phyloP scores from a whole-genome alignment of 2,329 filamentous ascomycete species.

The Calonectria pteridis region DNA sequence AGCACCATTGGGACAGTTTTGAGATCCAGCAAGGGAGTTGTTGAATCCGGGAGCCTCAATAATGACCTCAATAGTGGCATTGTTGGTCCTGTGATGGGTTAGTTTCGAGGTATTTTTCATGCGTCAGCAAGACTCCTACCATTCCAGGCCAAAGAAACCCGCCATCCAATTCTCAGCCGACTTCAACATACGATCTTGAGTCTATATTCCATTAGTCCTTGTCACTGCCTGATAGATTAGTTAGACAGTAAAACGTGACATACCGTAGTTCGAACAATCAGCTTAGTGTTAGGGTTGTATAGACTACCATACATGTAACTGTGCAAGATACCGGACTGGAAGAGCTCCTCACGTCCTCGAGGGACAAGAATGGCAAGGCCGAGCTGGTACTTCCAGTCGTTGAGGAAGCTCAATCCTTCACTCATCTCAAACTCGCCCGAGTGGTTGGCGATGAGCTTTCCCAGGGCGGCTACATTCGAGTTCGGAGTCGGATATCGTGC shows the following conservation, averaged over 20 bases:
- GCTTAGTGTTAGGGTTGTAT: constrained; percentile 79
- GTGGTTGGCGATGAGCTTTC: constrained; percentile 68
- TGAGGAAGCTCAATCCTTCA: constrained; percentile 74
- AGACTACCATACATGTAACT: constrained; percentile 79
- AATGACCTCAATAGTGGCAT: constrained; percentile 78
- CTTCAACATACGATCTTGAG: constrained; percentile 82
- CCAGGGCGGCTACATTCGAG: constrained; percentile 67
- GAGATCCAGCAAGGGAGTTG: constrained; percentile 77
- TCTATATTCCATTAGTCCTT: constrained; percentile 52
- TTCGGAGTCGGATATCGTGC: constrained; percentile 77
- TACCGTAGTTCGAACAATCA: constrained; percentile 78
- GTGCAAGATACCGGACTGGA: constrained; percentile 75
- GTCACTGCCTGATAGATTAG: too few relatives aligned
- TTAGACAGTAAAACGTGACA: constrained; percentile 22
- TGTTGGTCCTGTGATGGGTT: constrained; percentile 64
- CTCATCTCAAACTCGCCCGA: constrained; percentile 66
- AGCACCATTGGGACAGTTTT: constrained; percentile 73
- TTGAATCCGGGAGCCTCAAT: constrained; percentile 75
- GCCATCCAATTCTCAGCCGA: constrained; percentile 83
- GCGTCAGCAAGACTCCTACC: constrained; percentile 52
- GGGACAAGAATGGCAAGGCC: constrained; percentile 80
- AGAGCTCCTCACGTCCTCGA: constrained; percentile 79
- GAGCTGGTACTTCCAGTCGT: constrained; percentile 76
- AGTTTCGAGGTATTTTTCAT: neutral
- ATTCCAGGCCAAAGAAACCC: constrained; percentile 82